Evolutionary conservation across 345 rosid species (phyloP).

Genomic region (Xanthoceras sorbifolium): DNA sequence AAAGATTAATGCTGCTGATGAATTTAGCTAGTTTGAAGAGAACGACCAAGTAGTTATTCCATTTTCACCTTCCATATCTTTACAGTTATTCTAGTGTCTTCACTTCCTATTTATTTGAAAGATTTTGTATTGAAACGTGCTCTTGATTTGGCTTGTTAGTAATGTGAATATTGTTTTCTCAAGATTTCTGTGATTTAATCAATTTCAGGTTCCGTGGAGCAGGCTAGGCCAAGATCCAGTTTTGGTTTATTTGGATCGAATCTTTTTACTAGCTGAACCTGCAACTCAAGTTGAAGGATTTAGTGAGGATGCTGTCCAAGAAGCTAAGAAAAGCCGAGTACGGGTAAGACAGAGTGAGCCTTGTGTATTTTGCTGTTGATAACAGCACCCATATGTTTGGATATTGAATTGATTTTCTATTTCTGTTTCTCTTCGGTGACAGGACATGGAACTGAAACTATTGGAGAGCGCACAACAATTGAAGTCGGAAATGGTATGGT

Average conservation of each 20-base stretch:
- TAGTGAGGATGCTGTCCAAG: constrained; percentile 86
- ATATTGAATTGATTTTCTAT: constrained; percentile 23
- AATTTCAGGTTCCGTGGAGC: constrained; percentile 94
- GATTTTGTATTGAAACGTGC: background rate
- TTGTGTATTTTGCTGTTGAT: constrained; percentile 14
- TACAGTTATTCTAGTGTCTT: background rate
- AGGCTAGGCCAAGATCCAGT: constrained; percentile 99
- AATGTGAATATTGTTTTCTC: background rate
- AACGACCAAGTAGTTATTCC: background rate
- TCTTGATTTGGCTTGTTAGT: background rate
- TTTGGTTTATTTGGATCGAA: constrained; percentile 82
- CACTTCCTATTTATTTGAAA: background rate
- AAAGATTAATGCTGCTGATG: background rate
- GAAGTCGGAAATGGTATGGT: constrained; percentile 79
- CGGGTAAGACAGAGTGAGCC: constrained; percentile 60
- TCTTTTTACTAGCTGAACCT: constrained; percentile 86
- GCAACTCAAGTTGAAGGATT: constrained; percentile 77
- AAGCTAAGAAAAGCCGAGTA: constrained; percentile 76
- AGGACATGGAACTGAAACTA: constrained; percentile 90
- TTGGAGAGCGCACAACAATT: constrained; percentile 64
- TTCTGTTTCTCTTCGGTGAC: constrained; percentile 30
- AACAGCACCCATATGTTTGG: constrained; percentile 12
- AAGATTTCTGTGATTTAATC: constrained; percentile 6
- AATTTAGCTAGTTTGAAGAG: background rate
- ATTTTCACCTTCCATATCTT: background rate